Evolutionary conservation across 2,329 filamentous ascomycete genomes (phyloP).

Genomic region (Helotiales sp.): DNA sequence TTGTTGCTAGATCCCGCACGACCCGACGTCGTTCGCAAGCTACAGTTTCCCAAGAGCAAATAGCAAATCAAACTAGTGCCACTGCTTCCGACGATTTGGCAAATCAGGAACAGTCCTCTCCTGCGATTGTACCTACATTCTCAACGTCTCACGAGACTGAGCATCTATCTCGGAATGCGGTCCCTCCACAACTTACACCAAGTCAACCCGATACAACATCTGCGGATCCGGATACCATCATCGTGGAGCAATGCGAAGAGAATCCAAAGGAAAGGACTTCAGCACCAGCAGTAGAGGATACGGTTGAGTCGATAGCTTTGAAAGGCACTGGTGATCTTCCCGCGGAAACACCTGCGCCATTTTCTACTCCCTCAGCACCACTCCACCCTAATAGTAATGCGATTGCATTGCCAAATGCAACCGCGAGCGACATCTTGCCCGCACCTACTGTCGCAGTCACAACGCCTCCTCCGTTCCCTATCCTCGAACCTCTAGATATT

Average conservation of each 20-base stretch:
- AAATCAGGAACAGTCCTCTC: no score
- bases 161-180: no score
- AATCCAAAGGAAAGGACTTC: neutral
- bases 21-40: neutral
- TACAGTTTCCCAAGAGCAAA: neutral
- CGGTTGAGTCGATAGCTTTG: neutral
- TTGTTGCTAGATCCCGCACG: neutral
- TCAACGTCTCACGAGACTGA: no score
- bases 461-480: neutral
- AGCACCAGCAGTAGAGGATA: neutral
- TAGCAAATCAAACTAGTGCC: neutral
- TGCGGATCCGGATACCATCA: neutral
- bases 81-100: neutral
- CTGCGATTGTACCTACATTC: no score
- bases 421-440: neutral
- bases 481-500: no score
- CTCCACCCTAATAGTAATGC: no score
- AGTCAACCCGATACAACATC: neutral
- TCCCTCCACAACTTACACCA: no score
- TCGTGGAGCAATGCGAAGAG: neutral
- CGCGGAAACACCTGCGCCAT: neutral
- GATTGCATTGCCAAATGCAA: no score
- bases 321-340: neutral
- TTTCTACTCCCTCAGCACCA: no score
- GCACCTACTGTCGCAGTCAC: neutral